These are phyloP conservation scores for Cyberlindnera mycetangii DNA, from an alignment of 805 yeast genomes.

Conservation along the genomic window DNA sequence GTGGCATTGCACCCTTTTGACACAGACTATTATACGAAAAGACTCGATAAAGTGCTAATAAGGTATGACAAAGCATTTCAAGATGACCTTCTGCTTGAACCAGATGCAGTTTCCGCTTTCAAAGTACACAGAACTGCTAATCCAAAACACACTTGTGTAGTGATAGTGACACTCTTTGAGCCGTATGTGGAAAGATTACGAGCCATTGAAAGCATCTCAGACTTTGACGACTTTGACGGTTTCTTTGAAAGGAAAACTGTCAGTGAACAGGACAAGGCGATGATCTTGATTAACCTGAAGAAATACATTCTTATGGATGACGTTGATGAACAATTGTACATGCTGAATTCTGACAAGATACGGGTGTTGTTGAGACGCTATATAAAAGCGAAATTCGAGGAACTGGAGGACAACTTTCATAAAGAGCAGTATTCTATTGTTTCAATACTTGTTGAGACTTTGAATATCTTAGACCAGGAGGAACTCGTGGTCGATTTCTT, in stretches of 20 bases:
- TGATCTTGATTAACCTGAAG: conserved; percentile 18
- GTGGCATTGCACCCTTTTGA: conserved; percentile 9
- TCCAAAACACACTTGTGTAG: conserved; percentile 19
- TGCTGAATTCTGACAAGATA: conserved; percentile 9
- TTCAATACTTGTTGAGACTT: conserved; percentile 22
- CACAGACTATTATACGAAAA: conserved; percentile 14
- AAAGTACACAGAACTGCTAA: conserved; percentile 18
- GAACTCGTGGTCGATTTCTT: conserved; percentile 38
- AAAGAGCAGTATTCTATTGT: conserved; percentile 24
- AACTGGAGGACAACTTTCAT: conserved; percentile 18
- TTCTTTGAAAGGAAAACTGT: conserved; percentile 16
- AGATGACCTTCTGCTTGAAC: conserved; percentile 21
- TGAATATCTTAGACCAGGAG: conserved; percentile 33
- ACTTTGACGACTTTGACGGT: conserved; percentile 15
- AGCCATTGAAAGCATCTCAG: neutral
- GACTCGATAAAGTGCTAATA: conserved; percentile 16
- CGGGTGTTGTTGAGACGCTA: conserved; percentile 13
- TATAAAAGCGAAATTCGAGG: conserved; percentile 22
- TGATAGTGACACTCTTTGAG: conserved; percentile 8
- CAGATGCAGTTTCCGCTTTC: conserved; percentile 16
- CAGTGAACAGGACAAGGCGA: conserved; percentile 26
- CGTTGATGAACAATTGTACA: conserved; percentile 17
- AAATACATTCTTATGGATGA: conserved; percentile 23
- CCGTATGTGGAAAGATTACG: conserved; percentile 17
- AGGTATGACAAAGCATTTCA: conserved; percentile 14